A percentile compares a stretch with the other conserved stretches of the same genome.
Evolutionary conservation across 2,329 filamentous ascomycete genomes (phyloP).

Genomic region (Sporothrix pallida): DNA sequence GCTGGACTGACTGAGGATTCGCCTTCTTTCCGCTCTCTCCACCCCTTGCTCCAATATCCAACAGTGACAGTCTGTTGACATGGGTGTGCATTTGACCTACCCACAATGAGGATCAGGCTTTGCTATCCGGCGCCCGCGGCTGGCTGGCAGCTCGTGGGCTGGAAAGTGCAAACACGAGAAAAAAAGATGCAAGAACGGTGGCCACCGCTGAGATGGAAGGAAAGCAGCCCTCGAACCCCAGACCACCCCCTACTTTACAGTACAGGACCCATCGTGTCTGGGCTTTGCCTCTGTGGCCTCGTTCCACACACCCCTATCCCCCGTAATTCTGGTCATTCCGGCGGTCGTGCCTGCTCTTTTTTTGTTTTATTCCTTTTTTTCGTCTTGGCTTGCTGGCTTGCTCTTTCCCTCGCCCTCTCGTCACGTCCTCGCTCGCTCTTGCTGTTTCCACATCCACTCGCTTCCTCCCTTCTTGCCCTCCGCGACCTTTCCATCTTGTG

Average conservation of each 20-base stretch:
- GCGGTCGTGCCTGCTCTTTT: conserved; percentile 9
- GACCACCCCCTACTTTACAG: not conserved
- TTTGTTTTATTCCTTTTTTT: conserved; percentile 6
- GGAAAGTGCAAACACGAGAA: conserved; percentile 8
- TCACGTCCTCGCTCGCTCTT: conserved; percentile 1
- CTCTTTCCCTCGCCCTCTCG: not conserved
- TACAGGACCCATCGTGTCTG: conserved; percentile 1
- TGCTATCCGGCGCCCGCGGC: conserved; percentile 6
- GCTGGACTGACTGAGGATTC: not conserved
- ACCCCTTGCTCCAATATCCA: conserved; percentile 9
- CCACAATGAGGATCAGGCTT: not conserved
- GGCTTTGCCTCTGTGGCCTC: conserved; percentile 13
- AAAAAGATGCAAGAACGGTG: not conserved
- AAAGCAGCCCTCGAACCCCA: not conserved
- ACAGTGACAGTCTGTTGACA: conserved; percentile 13
- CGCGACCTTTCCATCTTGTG: conserved; percentile 4
- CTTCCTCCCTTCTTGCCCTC: conserved; percentile 4
- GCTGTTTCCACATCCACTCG: conserved; percentile 1
- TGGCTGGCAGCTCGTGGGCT: not conserved
- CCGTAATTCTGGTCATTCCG: conserved; percentile 8
- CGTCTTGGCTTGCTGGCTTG: not conserved
- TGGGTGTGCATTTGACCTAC: not conserved
- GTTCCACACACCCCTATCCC: not conserved
- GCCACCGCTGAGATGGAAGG: not conserved
- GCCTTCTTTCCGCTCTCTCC: not conserved